phyloP scores from a whole-genome alignment of 441 rosid genomes.

The Aquilaria agallochum region DNA sequence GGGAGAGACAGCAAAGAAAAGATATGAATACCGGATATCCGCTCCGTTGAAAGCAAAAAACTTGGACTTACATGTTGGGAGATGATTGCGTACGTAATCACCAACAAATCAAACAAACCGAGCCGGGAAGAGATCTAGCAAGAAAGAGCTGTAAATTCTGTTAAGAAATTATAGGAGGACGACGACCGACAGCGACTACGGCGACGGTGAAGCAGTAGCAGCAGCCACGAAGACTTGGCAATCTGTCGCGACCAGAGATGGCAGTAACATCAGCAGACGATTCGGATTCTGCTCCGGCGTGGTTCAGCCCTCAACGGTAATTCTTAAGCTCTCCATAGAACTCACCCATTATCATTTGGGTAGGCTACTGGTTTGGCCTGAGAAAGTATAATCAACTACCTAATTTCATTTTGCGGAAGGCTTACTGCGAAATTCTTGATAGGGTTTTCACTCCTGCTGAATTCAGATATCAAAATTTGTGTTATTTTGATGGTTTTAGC shows the following conservation, averaged over 20 bases:
- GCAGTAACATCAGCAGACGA: slow-evolving; percentile 4
- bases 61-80: too few species aligned
- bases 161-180: too few species aligned
- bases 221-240: too few species aligned
- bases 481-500: neutral
- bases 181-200: too few species aligned
- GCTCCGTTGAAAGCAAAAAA: too few species aligned
- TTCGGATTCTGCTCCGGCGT: slow-evolving; percentile 29
- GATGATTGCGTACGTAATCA: too few species aligned
- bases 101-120: too few species aligned
- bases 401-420: neutral
- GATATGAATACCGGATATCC: too few species aligned
- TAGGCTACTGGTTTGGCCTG: neutral
- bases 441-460: neutral
- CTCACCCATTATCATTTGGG: neutral
- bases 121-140: too few species aligned
- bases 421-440: neutral
- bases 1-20: too few species aligned
- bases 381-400: neutral
- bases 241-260: slow-evolving; percentile 4
- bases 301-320: slow-evolving; percentile 57
- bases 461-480: neutral
- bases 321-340: neutral
- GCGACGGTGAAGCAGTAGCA: too few species aligned
- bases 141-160: too few species aligned